Base-by-base conservation (phyloP, 2,329 filamentous ascomycete species). In the Diplodia mutila region DNA sequence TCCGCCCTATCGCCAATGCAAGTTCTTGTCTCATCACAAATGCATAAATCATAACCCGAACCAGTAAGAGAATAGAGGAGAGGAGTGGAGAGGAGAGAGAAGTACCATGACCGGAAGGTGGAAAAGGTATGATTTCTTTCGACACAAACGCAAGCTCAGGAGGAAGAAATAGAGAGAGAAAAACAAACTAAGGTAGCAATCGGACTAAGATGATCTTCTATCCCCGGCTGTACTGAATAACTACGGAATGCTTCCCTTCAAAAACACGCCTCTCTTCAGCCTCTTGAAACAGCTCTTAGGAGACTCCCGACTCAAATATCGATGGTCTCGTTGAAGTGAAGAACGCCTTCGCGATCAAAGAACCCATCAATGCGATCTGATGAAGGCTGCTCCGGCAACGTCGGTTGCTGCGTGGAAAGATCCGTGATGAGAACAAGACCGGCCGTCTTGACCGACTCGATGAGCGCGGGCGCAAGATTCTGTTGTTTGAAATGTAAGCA, bases 381-480 rank as follows among this genome's bases (percentile, higher is more conserved):
- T 74, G 92, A 83, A 25, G 71, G 87, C 83, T 59, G 85, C 82
- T 75, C 87, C 84, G 80, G 77, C 86, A 83, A 70, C 76, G 76
- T 73, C 81, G 74, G 54, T 80, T 73, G 78, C 52, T 72, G 80
- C 87, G 67, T 88, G 85, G 91, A 92, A 71, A 91, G 92, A 77
- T 99, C 94, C 63, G 92, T 91, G 18, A 99, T 94, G 46, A 99
- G 86, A 5, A 97, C 94, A 61, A 99, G 85, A 29, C 95, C 94
- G 59, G 97, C 91, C 29, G 93, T 93, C 80, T 98, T 98, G 81
- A 99, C 94, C 2, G 94, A 92, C 72, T 96, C 92, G 65, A 97
- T 90, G 55, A 99, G 85, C 2, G 94, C 92, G 0, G 95, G 95
- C 9, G 97, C 94, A 83, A 97, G 93, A 69, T 96, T 92, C 93